These are phyloP conservation scores for Astragalus membranaceus DNA, from an alignment of 306 rosid genomes.

Conservation along the genomic window DNA sequence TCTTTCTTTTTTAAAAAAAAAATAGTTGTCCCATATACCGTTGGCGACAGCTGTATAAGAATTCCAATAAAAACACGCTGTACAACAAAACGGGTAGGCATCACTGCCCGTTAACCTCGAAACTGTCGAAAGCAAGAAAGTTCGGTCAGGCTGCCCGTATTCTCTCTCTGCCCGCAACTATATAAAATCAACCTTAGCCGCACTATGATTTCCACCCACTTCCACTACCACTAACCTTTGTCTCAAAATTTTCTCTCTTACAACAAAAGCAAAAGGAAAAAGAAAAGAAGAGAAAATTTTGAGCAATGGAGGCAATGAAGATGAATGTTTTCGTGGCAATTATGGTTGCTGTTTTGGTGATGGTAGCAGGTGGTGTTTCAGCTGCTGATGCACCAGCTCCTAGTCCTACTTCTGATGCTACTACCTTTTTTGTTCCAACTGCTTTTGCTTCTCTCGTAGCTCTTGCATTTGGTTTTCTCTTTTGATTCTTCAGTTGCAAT, in stretches of 20 bases:
- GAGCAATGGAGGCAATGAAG: constrained; percentile 38
- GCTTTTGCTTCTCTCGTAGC: constrained; percentile 35
- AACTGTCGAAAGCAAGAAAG: neutral
- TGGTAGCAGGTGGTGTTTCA: constrained; percentile 26
- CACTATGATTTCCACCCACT: constrained; percentile 8
- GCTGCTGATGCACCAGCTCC: constrained; percentile 53
- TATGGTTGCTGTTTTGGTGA: constrained; percentile 21
- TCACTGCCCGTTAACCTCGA: neutral
- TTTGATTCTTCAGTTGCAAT: neutral
- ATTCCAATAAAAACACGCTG: constrained; percentile 27
- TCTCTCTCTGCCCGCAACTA: constrained; percentile 15
- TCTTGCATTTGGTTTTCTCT: constrained; percentile 35
- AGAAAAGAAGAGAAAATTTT: neutral
- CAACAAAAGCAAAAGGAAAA: neutral
- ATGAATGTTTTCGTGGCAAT: constrained; percentile 27
- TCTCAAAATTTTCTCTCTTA: neutral
- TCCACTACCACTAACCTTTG: neutral
- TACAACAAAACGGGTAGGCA: constrained; percentile 27
- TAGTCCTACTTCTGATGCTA: constrained; percentile 45
- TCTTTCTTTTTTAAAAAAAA: neutral
- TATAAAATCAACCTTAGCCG: constrained; percentile 13
- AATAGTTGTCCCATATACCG: constrained; percentile 21
- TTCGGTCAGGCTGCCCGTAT: constrained; percentile 26
- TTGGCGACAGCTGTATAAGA: constrained; percentile 44
- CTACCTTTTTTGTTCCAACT: constrained; percentile 24